Percentiles rank a stretch among this genome's conserved stretches.
These are phyloP conservation scores for Colletotrichum godetiae DNA, from an alignment of 2,329 filamentous ascomycete species.

Conservation along the genomic window DNA sequence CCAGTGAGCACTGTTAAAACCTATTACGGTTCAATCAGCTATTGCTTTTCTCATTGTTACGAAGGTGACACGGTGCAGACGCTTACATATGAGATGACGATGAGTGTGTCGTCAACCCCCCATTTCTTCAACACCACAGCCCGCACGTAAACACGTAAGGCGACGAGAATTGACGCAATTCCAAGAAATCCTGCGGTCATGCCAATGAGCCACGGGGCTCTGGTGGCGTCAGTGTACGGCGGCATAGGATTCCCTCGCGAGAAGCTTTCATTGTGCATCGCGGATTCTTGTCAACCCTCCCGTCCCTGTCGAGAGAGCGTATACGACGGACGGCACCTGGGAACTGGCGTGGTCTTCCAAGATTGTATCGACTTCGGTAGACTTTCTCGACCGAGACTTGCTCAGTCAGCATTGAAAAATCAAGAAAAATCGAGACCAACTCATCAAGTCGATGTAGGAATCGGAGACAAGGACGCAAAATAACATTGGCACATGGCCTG, in stretches of 20 bases:
- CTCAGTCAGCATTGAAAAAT: background rate
- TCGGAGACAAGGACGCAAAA: background rate
- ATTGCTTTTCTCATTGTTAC: background rate
- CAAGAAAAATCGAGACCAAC: background rate
- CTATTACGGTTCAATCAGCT: background rate
- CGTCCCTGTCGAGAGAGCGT: background rate
- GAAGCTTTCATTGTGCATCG: background rate
- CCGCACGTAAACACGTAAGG: slow-evolving; percentile 17
- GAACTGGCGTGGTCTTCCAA: background rate
- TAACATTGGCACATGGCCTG: background rate
- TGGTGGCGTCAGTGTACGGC: background rate
- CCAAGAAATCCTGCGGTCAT: background rate
- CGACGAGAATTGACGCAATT: slow-evolving; percentile 13
- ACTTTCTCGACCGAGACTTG: background rate
- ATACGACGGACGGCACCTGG: background rate
- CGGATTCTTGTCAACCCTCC: background rate
- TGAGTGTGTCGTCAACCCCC: slow-evolving; percentile 19
- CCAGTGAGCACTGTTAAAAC: slow-evolving; percentile 9
- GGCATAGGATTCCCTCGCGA: background rate
- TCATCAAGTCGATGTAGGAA: background rate
- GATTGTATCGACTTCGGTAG: background rate
- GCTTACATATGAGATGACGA: slow-evolving; percentile 21
- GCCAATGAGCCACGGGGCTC: slow-evolving; percentile 12
- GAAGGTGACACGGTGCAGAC: background rate
- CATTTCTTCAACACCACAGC: slow-evolving; percentile 22